A percentile compares a stretch with the other conserved stretches of the same genome.
phyloP scores from a whole-genome alignment of 495 filamentous ascomycete species.

The Penicillium canariense region DNA sequence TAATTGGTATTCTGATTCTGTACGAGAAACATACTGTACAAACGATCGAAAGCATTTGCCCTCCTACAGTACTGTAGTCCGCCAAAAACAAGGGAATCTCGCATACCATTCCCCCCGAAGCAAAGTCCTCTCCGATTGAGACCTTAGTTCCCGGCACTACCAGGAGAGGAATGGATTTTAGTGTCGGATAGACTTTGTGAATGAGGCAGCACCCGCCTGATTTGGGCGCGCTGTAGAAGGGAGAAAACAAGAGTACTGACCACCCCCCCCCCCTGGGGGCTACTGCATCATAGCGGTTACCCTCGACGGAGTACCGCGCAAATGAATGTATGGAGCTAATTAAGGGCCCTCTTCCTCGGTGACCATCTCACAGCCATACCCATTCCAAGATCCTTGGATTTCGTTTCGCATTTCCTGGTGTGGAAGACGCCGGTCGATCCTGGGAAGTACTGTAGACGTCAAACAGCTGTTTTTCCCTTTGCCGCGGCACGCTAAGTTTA shows the following conservation, averaged over 20 bases:
- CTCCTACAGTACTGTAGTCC: background rate
- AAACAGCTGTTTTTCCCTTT: constrained; percentile 3
- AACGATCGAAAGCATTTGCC: background rate
- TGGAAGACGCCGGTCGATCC: background rate
- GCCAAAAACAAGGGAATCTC: background rate
- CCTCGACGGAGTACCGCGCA: background rate
- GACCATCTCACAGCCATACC: background rate
- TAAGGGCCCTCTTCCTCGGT: background rate
- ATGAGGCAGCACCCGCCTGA: constrained; percentile 4
- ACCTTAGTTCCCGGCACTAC: constrained; percentile 6
- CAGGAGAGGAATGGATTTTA: constrained; percentile 11
- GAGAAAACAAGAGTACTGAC: background rate
- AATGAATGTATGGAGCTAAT: background rate
- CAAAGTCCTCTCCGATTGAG: background rate
- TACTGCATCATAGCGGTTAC: background rate
- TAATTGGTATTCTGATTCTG: background rate
- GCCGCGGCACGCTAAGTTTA: constrained; percentile 11
- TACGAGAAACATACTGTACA: background rate
- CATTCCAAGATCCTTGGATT: background rate
- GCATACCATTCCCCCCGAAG: background rate
- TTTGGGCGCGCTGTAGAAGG: constrained; percentile 1
- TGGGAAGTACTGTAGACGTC: background rate
- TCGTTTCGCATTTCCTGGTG: background rate
- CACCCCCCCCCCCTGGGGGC: constrained; percentile 4
- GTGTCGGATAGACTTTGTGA: constrained; percentile 18